Evolutionary conservation across 495 filamentous ascomycete genomes (phyloP).

Genomic region (Hypoxylon crocopeplum): DNA sequence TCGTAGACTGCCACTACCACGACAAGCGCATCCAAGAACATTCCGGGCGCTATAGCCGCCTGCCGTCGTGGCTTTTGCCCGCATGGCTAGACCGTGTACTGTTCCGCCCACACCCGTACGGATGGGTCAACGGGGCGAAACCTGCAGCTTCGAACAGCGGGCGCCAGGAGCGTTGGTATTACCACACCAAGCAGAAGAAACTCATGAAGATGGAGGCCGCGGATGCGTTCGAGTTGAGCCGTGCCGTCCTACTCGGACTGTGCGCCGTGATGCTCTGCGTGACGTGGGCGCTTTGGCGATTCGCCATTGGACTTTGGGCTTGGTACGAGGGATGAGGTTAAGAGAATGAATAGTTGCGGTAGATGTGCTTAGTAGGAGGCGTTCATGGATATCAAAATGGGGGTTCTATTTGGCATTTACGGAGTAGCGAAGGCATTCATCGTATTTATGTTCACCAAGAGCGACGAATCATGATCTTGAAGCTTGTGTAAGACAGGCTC

Average conservation of each 20-base stretch:
- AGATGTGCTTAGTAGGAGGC: too few relatives aligned
- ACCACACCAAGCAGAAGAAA: constrained; percentile 58
- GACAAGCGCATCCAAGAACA: constrained; percentile 47
- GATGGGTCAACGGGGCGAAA: constrained; percentile 31
- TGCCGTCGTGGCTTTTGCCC: constrained; percentile 45
- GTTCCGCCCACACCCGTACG: constrained; percentile 44
- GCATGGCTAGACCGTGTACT: constrained; percentile 49
- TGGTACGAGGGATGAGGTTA: constrained; percentile 9
- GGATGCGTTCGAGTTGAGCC: constrained; percentile 58
- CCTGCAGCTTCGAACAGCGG: neutral
- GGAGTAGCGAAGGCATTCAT: too few relatives aligned
- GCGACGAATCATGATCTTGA: too few relatives aligned
- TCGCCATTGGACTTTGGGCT: constrained; percentile 10
- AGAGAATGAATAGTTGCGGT: neutral
- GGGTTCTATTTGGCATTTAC: too few relatives aligned
- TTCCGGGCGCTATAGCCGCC: constrained; percentile 36
- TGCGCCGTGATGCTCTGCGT: constrained; percentile 32
- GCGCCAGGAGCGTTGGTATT: constrained; percentile 44
- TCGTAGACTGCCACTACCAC: constrained; percentile 55
- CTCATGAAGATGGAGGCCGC: constrained; percentile 57
- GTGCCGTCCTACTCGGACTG: constrained; percentile 46
- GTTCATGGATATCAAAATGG: too few relatives aligned
- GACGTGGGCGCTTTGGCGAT: constrained; percentile 41
- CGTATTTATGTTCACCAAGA: too few relatives aligned
- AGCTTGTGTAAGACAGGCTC: too few relatives aligned